A percentile compares a stretch with the other conserved stretches of the same genome.
Evolutionary conservation across 2,329 filamentous ascomycete genomes (phyloP).

Genomic region (Didymella arachidicola): DNA sequence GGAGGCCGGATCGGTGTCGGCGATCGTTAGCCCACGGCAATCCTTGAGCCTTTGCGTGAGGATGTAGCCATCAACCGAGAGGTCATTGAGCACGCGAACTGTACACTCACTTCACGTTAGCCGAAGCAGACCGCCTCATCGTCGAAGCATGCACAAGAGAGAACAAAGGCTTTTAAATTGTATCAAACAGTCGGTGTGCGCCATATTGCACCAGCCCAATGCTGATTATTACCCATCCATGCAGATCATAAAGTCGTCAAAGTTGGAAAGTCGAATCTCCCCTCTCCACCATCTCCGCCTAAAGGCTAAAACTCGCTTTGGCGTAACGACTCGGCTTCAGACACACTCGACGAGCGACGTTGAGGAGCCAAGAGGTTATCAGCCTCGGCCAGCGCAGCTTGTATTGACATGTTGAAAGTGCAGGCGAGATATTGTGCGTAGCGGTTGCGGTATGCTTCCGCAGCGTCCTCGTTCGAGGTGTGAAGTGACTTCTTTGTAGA

Average conservation of each 20-base stretch:
- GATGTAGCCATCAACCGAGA: neutral
- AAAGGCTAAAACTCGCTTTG: slow-evolving; percentile 36
- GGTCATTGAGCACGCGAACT: slow-evolving; percentile 14
- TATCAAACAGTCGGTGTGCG: slow-evolving; percentile 26
- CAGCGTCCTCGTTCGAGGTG: slow-evolving; percentile 44
- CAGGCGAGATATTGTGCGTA: slow-evolving; percentile 52
- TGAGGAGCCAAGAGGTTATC: slow-evolving; percentile 46
- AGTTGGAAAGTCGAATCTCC: slow-evolving; percentile 29
- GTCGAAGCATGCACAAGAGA: slow-evolving; percentile 32
- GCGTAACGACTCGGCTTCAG: slow-evolving; percentile 47
- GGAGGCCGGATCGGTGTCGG: neutral
- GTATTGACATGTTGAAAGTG: slow-evolving; percentile 51
- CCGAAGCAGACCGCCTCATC: slow-evolving; percentile 25
- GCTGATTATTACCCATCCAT: slow-evolving; percentile 30
- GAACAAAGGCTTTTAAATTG: slow-evolving; percentile 37
- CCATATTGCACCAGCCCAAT: slow-evolving; percentile 33
- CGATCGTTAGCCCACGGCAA: neutral
- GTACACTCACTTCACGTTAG: slow-evolving; percentile 31
- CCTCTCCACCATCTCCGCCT: slow-evolving; percentile 20
- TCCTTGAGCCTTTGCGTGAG: neutral
- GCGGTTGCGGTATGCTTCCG: slow-evolving; percentile 46
- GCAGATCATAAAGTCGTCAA: slow-evolving; percentile 27
- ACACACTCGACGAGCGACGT: slow-evolving; percentile 45
- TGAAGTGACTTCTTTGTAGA: slow-evolving; percentile 45
- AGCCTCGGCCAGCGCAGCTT: slow-evolving; percentile 49